Evolutionary conservation across 371 early-diverging fungal species (phyloP).

Genomic region (Blakeslea trispora): DNA sequence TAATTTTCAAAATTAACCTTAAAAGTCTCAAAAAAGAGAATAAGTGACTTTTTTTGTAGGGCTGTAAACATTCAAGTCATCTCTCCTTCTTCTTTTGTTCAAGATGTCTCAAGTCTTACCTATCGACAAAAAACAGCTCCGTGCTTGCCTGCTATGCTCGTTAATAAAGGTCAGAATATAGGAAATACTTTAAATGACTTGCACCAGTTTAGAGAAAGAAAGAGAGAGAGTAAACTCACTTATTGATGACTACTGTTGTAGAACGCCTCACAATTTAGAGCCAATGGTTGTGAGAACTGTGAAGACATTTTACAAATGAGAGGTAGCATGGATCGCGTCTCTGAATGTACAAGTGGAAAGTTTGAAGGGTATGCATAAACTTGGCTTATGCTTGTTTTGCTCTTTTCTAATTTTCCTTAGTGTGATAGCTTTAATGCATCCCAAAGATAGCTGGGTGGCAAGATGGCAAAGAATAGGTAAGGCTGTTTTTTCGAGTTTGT

Average conservation of each 20-base stretch:
- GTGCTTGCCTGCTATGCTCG: conserved; percentile 94
- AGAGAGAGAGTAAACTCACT: no score
- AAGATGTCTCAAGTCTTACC: conserved; percentile 70
- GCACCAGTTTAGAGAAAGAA: no score
- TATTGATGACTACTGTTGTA: no score
- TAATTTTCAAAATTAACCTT: no score
- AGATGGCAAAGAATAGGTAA: conserved; percentile 82
- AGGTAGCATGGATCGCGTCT: conserved; percentile 68
- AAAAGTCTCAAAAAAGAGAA: no score
- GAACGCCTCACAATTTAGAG: conserved; percentile 77
- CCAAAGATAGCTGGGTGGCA: conserved; percentile 85
- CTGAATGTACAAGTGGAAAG: conserved; percentile 84
- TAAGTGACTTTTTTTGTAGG: no score
- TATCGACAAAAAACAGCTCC: conserved; percentile 74
- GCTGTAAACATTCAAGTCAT: neutral
- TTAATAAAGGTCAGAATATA: conserved; percentile 72
- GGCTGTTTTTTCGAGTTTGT: neutral
- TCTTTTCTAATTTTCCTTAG: no score
- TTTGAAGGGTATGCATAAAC: conserved; percentile 92
- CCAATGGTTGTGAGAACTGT: conserved; percentile 92
- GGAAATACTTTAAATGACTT: no score
- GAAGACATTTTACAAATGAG: conserved; percentile 81
- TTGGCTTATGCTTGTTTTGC: no score
- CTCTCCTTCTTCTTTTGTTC: neutral
- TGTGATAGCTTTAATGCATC: conserved; percentile 80